These are phyloP conservation scores for Silene noctiflora DNA, from an alignment of 179 eudicot genomes.

Conservation along the genomic window DNA sequence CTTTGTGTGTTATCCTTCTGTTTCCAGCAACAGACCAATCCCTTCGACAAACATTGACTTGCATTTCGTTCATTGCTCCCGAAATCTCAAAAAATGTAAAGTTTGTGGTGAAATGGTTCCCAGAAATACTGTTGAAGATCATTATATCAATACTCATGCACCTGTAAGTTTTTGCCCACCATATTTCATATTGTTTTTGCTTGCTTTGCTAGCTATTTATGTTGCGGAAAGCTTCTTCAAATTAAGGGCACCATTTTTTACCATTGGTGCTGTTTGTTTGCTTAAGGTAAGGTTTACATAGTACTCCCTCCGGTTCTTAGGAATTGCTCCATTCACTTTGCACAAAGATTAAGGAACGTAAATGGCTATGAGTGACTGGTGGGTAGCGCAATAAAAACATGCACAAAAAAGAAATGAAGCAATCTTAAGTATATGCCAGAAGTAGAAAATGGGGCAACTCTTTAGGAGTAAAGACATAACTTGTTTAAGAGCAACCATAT, in stretches of 20 bases:
- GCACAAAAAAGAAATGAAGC: too few relatives aligned
- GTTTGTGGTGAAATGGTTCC: conserved; percentile 90
- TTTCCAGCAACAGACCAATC: conserved; percentile 79
- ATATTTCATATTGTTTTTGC: not conserved
- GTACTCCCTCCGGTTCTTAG: not conserved
- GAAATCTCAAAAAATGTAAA: conserved; percentile 90
- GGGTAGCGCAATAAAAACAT: too few relatives aligned
- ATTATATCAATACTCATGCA: conserved; percentile 80
- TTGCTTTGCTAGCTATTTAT: not conserved
- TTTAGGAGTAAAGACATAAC: too few relatives aligned
- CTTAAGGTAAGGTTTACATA: not conserved
- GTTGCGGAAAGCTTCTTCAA: not conserved
- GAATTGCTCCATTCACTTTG: not conserved
- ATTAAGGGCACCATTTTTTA: not conserved
- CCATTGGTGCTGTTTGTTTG: not conserved
- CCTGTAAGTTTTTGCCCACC: conserved; percentile 46
- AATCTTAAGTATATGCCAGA: too few relatives aligned
- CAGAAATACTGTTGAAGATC: conserved; percentile 70
- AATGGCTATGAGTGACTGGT: not conserved
- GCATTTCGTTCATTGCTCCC: conserved; percentile 84
- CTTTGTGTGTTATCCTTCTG: not conserved
- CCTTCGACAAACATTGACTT: conserved; percentile 80
- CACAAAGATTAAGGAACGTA: too few relatives aligned
- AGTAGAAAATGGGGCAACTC: too few relatives aligned
- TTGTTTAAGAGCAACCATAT: too few relatives aligned